phyloP scores from a whole-genome alignment of 345 rosid species.

The Rubroshorea leprosula region DNA sequence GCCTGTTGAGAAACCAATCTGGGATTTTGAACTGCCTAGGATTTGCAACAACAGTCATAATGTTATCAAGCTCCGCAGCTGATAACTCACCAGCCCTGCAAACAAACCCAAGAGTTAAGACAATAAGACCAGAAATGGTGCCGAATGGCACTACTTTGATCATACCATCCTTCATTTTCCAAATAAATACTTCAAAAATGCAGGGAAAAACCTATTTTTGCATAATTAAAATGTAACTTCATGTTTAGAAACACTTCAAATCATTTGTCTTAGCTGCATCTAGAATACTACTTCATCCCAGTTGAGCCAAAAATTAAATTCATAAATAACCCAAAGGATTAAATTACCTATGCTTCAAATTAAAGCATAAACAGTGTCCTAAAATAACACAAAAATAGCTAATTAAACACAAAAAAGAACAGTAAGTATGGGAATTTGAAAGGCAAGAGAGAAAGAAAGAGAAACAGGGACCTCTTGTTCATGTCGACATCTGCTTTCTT shows the following conservation, averaged over 20 bases:
- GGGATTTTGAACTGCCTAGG: conserved; percentile 88
- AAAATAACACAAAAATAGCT: not conserved
- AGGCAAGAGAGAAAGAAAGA: not conserved
- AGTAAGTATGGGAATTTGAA: not conserved
- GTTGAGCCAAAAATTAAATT: too few relatives aligned
- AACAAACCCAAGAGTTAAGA: not conserved
- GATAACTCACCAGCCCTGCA: conserved; percentile 79
- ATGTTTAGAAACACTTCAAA: too few relatives aligned
- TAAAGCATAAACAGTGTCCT: not conserved
- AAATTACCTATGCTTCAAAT: not conserved
- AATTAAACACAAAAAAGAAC: not conserved
- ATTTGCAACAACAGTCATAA: conserved; percentile 71
- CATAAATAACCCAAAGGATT: too few relatives aligned
- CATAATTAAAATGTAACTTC: too few relatives aligned
- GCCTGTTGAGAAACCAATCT: conserved; percentile 83
- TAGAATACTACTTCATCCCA: too few relatives aligned
- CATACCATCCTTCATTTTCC: too few relatives aligned
- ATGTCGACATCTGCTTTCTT: conserved; percentile 96
- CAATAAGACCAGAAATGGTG: not conserved
- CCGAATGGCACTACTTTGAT: too few relatives aligned
- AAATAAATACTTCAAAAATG: too few relatives aligned
- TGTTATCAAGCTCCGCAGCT: conserved; percentile 78
- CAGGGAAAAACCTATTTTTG: too few relatives aligned
- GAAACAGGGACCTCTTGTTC: conserved; percentile 68
- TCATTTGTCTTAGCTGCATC: too few relatives aligned